phyloP scores from a whole-genome alignment of 2,329 filamentous ascomycete genomes.

The Pseudogymnoascus sp. region DNA sequence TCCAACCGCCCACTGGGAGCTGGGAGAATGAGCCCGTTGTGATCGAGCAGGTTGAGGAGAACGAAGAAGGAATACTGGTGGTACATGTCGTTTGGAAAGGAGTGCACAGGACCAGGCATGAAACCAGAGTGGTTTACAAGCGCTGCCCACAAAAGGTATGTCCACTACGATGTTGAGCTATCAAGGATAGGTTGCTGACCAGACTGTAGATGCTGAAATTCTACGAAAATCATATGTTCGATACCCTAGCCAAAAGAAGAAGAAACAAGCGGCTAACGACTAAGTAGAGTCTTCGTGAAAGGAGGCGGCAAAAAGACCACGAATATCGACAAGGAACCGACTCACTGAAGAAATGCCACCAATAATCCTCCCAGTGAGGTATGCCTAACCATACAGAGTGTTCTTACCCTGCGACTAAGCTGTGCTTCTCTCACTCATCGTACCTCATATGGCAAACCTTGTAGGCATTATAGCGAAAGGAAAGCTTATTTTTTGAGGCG shows the following conservation, averaged over 20 bases:
- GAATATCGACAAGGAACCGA: neutral
- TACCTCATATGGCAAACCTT: too few species aligned
- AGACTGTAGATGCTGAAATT: slow-evolving; percentile 38
- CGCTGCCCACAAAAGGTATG: slow-evolving; percentile 70
- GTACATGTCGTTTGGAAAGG: slow-evolving; percentile 70
- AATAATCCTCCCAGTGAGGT: neutral
- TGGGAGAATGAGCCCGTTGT: slow-evolving; percentile 69
- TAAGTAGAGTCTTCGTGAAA: slow-evolving; percentile 22
- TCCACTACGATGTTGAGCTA: neutral
- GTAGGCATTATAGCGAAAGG: neutral
- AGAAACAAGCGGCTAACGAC: slow-evolving; percentile 13
- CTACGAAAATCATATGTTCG: slow-evolving; percentile 42
- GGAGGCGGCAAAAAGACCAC: neutral
- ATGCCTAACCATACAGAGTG: neutral
- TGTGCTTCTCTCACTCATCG: neutral
- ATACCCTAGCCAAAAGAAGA: slow-evolving; percentile 11
- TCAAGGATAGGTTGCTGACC: neutral
- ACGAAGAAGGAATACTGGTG: slow-evolving; percentile 52
- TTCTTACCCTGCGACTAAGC: neutral
- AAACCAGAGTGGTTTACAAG: slow-evolving; percentile 55
- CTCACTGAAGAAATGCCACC: neutral
- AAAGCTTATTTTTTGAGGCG: neutral
- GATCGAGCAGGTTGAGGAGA: slow-evolving; percentile 62
- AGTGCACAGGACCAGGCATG: slow-evolving; percentile 64
- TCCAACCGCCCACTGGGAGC: slow-evolving; percentile 62